These are phyloP conservation scores for Phytophthora capsici DNA, from an alignment of 352 stramenopile genomes.

Conservation along the genomic window DNA sequence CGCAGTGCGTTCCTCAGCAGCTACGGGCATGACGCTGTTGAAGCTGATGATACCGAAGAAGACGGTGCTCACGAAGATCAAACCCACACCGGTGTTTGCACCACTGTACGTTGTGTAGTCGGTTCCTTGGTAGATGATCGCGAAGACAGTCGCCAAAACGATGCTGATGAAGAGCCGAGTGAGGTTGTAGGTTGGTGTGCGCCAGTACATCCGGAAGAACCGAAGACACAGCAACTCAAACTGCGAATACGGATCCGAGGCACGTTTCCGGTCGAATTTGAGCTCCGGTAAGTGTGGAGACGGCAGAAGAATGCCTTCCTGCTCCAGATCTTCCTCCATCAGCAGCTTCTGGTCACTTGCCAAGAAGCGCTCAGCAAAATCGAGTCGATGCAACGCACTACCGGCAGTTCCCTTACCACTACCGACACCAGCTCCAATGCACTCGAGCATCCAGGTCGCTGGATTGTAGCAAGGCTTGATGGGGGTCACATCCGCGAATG, in stretches of 20 bases:
- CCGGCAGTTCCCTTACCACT: slow-evolving; percentile 26
- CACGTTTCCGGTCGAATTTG: slow-evolving; percentile 47
- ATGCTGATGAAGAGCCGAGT: slow-evolving; percentile 70
- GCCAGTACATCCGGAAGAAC: slow-evolving; percentile 67
- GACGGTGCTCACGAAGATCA: slow-evolving; percentile 86
- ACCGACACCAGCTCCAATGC: slow-evolving; percentile 13
- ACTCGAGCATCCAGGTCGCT: slow-evolving; percentile 38
- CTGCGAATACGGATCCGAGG: slow-evolving; percentile 26
- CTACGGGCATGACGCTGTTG: slow-evolving; percentile 30
- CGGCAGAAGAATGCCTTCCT: slow-evolving; percentile 45
- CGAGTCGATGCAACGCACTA: background rate
- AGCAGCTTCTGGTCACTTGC: slow-evolving; percentile 39
- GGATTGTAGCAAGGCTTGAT: slow-evolving; percentile 68
- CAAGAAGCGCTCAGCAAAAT: slow-evolving; percentile 24
- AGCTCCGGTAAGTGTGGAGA: slow-evolving; percentile 41
- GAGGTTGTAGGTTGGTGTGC: slow-evolving; percentile 82
- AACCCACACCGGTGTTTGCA: slow-evolving; percentile 57
- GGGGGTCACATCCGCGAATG: slow-evolving; percentile 47
- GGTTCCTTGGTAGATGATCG: slow-evolving; percentile 69
- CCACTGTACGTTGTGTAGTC: slow-evolving; percentile 52
- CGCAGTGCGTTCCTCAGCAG: slow-evolving; percentile 82
- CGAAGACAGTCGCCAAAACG: slow-evolving; percentile 75
- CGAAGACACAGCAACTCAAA: slow-evolving; percentile 41
- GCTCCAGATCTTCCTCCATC: slow-evolving; percentile 48
- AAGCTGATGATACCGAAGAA: slow-evolving; percentile 74